These are phyloP conservation scores for Sporothrix pallida DNA, from an alignment of 2,329 filamentous ascomycete species.

Conservation along the genomic window DNA sequence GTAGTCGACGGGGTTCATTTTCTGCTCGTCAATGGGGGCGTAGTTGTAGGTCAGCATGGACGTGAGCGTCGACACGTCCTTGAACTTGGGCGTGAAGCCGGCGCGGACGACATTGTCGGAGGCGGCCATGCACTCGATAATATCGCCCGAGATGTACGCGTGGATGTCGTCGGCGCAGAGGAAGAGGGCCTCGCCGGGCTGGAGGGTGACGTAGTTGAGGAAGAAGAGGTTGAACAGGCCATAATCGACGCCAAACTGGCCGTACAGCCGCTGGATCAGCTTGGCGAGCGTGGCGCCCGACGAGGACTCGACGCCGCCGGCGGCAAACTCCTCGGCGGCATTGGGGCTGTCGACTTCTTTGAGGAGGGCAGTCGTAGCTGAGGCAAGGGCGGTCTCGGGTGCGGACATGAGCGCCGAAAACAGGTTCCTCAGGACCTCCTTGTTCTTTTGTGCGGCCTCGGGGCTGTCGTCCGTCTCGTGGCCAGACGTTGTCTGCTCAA, in stretches of 20 bases:
- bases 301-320: constrained; percentile 70
- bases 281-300: constrained; percentile 73
- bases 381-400: constrained; percentile 66
- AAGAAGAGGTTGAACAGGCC: constrained; percentile 96
- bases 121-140: constrained; percentile 98
- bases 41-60: constrained; percentile 94
- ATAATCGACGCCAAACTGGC: constrained; percentile 86
- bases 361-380: constrained; percentile 72
- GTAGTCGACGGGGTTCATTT: constrained; percentile 85
- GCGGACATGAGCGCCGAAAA: constrained; percentile 85
- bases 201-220: constrained; percentile 89
- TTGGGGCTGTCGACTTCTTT: constrained; percentile 60
- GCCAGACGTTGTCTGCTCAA: constrained; percentile 58
- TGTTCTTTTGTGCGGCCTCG: constrained; percentile 63
- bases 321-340: constrained; percentile 73
- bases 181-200: constrained; percentile 93
- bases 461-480: constrained; percentile 50
- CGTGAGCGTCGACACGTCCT: constrained; percentile 88
- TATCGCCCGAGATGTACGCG: constrained; percentile 90
- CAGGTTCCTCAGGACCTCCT: constrained; percentile 73
- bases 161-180: constrained; percentile 96
- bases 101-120: constrained; percentile 99
- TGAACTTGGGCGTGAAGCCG: constrained; percentile 98
- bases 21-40: constrained; percentile 91
- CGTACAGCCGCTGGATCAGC: constrained; percentile 76